Evolutionary conservation across 768 basidiomycete genomes (phyloP), one percentile per base, ranked within the genome.

Genomic region (Rhodotorula diobovata): DNA sequence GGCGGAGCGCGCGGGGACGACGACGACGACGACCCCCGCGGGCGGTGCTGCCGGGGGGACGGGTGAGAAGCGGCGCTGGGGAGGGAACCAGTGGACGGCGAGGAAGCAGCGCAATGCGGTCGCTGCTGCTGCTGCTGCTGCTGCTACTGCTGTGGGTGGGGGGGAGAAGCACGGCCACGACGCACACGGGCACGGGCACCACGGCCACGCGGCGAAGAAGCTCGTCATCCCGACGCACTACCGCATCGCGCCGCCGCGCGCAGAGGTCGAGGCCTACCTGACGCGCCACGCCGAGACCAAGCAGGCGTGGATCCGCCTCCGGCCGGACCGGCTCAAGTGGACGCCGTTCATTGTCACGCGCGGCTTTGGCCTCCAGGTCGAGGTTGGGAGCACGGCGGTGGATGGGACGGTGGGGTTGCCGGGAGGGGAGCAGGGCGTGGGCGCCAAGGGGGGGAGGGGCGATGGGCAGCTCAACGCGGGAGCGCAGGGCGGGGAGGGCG

Each of bases 261-360:
- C 84, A 21, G 84, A 83, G 74, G 89, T 95, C 60, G 82, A 84
- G 30, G 83, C 83, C 66, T 90, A 89, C 79, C 71, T 96, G 66
- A 81, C 81, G 53, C 84, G 84, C 64, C 90, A 90, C 87, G 87
- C 89, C 71, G 54, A 61, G 53, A 16, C 23, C 79, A 81, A 45
- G 54, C 96, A 93, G 81, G 90, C 89, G 10, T 90, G 92, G 76
- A 77, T 93, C 70, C 85, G 81, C 57, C 77, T 84, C 67, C 86
- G 85, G 74, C 88, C 93, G 2, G 92, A 95, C 77, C 87, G 87
- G 79, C 84, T 98, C 71, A 93, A 91, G 78, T 99, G 95, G 90
- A 94, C 88, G 72, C 95, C 95, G 37, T 98, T 95, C 81, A 82
- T 96, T 50, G 80, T 92, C 32, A 74, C 74, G 32, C 46, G 71